These are phyloP conservation scores for Tetrastigma voinierianum DNA, from an alignment of 164 flowering plant genomes.

Conservation along the genomic window DNA sequence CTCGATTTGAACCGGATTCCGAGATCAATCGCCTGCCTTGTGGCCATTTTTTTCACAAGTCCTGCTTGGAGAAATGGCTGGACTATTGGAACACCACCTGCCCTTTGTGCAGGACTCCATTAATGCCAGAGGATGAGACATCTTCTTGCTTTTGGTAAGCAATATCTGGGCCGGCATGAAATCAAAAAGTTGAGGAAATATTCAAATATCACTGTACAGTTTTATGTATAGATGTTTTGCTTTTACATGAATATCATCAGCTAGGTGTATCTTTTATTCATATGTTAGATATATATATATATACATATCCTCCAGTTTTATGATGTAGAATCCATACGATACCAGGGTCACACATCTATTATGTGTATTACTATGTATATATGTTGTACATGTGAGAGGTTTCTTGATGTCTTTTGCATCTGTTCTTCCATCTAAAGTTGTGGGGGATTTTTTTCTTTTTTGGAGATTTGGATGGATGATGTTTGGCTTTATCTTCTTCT, in stretches of 20 bases:
- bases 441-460: neutral
- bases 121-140: conserved; percentile 41
- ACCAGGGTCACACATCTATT: too few species aligned
- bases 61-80: conserved; percentile 76
- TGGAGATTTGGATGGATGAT: neutral
- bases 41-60: conserved; percentile 70
- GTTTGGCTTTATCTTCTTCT: neutral
- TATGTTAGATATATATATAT: too few species aligned
- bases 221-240: too few species aligned
- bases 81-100: conserved; percentile 68
- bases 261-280: too few species aligned
- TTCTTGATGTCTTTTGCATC: neutral
- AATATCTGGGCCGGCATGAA: neutral
- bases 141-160: conserved; percentile 26
- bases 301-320: too few species aligned
- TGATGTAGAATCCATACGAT: too few species aligned
- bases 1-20: conserved; percentile 50
- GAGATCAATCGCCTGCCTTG: conserved; percentile 58
- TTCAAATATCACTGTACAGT: neutral
- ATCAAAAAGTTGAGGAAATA: neutral
- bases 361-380: neutral
- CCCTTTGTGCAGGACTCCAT: conserved; percentile 66
- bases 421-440: too few species aligned
- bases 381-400: neutral
- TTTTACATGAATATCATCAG: too few species aligned